Base-by-base conservation (phyloP, 495 filamentous ascomycete genomes). In the Elasticomyces elasticus region DNA sequence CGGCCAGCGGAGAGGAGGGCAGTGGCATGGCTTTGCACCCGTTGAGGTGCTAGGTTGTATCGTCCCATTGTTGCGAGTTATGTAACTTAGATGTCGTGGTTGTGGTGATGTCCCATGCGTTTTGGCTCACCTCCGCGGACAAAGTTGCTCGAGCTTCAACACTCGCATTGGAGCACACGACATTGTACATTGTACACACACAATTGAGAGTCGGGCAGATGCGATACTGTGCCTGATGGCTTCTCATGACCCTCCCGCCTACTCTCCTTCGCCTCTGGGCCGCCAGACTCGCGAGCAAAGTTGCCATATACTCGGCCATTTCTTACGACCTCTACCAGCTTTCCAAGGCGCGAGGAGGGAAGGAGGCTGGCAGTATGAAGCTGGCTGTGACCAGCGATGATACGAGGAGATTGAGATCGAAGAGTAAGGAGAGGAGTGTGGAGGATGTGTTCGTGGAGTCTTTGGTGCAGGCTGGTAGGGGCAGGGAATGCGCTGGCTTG, bases 31-130 rank as follows among this genome's bases (percentile, higher is more conserved):
- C 82, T 76, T 70, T 82, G 79, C 50, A 94, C 86, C 54, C 83
- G 79, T 49, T 85, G 73, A 54, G 89, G 76, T 60, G 80, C 79
- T 68, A 92, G 76, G 66, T 87, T 78, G 69, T 81, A 79, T 64
- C 82, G 81, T 61, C 82, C 80, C 83, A 86, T 86, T 28, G 20
- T 55, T 13, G 41, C 26, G 17, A 9, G 12, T 26, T 31, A 19
- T 26, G 13, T 20, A 48, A 22, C 5, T 5, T 11, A 38, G 40
- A 28, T 37, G 20, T 19, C 12, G 30, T 24, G 15, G 13, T 55
- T 30, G 11, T 15, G 20, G 15, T 13, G 24, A 49, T 24, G 24
- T 45, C 42, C 42, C 3, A 40, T 40, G 35, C n/a, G n/a, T n/a
- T n/a, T n/a, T n/a, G n/a, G 4, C 35, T 40, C 35, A n/a, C 35